phyloP scores from a whole-genome alignment of 768 basidiomycete genomes.

The Pulveroboletus sp. region DNA sequence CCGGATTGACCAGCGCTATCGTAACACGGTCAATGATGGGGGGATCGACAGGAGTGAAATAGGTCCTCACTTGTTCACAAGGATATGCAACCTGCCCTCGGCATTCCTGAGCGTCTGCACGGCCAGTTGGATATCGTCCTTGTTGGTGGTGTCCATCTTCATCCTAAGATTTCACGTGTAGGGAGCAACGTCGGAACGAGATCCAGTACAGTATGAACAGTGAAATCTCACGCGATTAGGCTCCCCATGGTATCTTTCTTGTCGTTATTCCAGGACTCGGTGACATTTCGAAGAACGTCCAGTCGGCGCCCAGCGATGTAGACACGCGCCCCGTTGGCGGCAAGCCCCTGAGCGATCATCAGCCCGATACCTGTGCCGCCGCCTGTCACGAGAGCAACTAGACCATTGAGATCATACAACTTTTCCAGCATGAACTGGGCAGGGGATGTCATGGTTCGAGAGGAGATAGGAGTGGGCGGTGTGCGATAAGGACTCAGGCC shows the following conservation, averaged over 20 bases:
- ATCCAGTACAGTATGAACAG: neutral
- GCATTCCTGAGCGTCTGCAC: slow-evolving; percentile 35
- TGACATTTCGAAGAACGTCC: slow-evolving; percentile 56
- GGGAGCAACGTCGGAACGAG: neutral
- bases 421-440: slow-evolving; percentile 21
- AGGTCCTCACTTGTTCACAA: slow-evolving; percentile 70
- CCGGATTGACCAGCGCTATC: slow-evolving; percentile 72
- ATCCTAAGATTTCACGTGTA: slow-evolving; percentile 36
- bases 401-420: slow-evolving; percentile 52
- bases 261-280: slow-evolving; percentile 42
- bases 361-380: slow-evolving; percentile 53
- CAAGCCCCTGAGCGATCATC: slow-evolving; percentile 69
- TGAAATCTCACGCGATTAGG: slow-evolving; percentile 52
- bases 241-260: slow-evolving; percentile 38
- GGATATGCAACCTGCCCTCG: slow-evolving; percentile 70
- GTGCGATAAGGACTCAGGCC: too few species aligned
- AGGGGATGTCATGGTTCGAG: slow-evolving; percentile 20
- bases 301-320: slow-evolving; percentile 72
- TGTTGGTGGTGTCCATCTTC: slow-evolving; percentile 68
- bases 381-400: slow-evolving; percentile 47
- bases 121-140: slow-evolving; percentile 55
- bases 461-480: too few species aligned
- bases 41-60: neutral
- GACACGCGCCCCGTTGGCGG: slow-evolving; percentile 73
- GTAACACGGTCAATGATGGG: neutral